Evolutionary conservation across 176 grass and related monocot genomes (phyloP), one percentile per base, ranked within the genome.

Genomic region (Aegilops tauschii): DNA sequence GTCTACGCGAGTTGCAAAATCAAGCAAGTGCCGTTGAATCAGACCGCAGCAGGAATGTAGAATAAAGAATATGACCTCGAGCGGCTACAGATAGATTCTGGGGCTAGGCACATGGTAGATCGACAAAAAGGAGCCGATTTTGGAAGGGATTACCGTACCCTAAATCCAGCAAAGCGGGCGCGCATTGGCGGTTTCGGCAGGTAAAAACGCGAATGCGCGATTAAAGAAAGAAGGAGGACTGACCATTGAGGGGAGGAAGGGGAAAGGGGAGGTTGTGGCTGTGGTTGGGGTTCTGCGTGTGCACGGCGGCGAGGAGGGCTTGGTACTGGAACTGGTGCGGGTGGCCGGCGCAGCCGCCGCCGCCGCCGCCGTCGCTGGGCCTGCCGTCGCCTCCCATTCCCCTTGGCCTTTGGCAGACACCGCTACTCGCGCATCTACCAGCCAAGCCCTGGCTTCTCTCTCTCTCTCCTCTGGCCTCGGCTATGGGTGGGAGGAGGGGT

Each of bases 241-340:
- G 74, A 88, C 90, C 90, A 6, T 75, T 64, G 85, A 65, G 74
- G 29, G 66, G 77, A 10, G 82, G 78, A 23, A 82, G 73, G 86
- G 64, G 70, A 50, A 78, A 83, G 66, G 79, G 83, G 62, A 90
- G 65, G 47, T 32, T 49, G 29, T 86, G 84, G 79, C 3, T 65
- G 42, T 86, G 84, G 75, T 7, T 72, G 42, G 87, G 68, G 39
- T 68, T 69, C 66, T 88, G 89, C 84, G 69, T 76, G 84, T 87
- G 85, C 28, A 86, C 69, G 75, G 87, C 84, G 84, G 89, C 69
- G 40, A 88, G 87, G 28, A 86, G 86, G 20, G 89, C 85, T 28
- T 91, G 89, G 85, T 91, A 91, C 59, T 91, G 81, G 80, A 80
- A 84, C 47, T 61, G 88, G 62, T 85, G 61, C 7, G 80, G 59